Conservation (phyloP, 331 rosid species). For the Saraca asoca region DNA sequence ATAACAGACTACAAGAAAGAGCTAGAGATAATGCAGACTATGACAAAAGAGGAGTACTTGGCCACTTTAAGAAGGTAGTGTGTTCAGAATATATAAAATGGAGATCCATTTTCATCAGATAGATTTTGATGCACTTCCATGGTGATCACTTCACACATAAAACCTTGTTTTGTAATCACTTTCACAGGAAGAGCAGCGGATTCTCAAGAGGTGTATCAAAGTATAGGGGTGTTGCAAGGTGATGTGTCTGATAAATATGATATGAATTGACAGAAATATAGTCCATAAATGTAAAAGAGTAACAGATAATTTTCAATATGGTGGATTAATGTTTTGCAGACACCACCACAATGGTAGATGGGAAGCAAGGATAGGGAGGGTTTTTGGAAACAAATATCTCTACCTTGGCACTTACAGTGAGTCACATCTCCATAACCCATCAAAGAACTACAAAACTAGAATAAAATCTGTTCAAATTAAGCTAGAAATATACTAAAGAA, state of each 20-base stretch:
- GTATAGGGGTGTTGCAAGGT: conserved; percentile 82
- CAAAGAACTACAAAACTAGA: not conserved
- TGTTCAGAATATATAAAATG: not conserved
- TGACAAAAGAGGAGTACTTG: conserved; percentile 89
- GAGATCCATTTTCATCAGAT: not conserved
- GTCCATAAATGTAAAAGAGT: conserved; percentile 6
- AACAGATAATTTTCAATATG: not conserved
- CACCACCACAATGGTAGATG: conserved; percentile 83
- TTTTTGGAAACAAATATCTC: conserved; percentile 74
- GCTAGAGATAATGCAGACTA: conserved; percentile 68
- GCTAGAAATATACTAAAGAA: too few species aligned
- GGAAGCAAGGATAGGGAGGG: conserved; percentile 86
- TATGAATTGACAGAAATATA: not conserved
- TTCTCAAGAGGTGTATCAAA: conserved; percentile 77
- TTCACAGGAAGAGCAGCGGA: conserved; percentile 67
- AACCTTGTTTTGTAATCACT: not conserved
- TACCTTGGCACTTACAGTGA: conserved; percentile 70
- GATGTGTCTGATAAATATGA: conserved; percentile 1
- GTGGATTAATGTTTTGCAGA: conserved; percentile 43
- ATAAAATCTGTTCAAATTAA: too few species aligned
- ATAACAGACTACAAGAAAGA: conserved; percentile 69
- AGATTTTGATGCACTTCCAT: conserved; percentile 1
- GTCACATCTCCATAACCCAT: conserved; percentile 1
- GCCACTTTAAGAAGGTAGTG: conserved; percentile 86
- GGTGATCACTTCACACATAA: not conserved